phyloP scores from a whole-genome alignment of 495 filamentous ascomycete species.

The Neurospora sp. region DNA sequence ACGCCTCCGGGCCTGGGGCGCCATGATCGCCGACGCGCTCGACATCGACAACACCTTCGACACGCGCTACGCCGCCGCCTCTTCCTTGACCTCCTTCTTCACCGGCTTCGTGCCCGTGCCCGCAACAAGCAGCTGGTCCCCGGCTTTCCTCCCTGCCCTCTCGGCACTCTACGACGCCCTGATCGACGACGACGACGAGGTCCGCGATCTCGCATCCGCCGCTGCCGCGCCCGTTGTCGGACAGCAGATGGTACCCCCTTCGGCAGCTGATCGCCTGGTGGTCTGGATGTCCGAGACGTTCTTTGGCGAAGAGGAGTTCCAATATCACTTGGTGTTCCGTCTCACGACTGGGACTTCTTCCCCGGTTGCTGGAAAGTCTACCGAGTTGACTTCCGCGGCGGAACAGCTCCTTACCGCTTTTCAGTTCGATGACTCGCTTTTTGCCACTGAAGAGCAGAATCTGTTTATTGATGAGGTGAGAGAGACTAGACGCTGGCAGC shows the following conservation, averaged over 20 bases:
- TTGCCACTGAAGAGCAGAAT: conserved; percentile 84
- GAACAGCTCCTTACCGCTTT: conserved; percentile 38
- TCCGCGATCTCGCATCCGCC: conserved; percentile 54
- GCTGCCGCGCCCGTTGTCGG: conserved; percentile 31
- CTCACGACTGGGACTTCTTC: conserved; percentile 15
- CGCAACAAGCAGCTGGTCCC: neutral
- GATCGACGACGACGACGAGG: conserved; percentile 86
- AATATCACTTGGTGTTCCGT: conserved; percentile 20
- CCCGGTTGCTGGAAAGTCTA: neutral
- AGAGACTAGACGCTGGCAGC: conserved; percentile 58
- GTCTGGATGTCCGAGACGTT: conserved; percentile 24
- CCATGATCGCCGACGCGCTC: conserved; percentile 32
- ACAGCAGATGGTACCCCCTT: conserved; percentile 26
- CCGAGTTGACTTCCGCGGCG: conserved; percentile 30
- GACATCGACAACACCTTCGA: conserved; percentile 48
- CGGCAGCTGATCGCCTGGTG: conserved; percentile 28
- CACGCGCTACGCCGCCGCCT: conserved; percentile 48
- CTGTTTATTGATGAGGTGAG: conserved; percentile 70
- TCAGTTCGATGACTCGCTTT: conserved; percentile 61
- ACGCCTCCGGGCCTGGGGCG: conserved; percentile 30
- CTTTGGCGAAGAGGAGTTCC: conserved; percentile 17
- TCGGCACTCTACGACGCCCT: conserved; percentile 46
- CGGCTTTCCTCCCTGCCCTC: conserved; percentile 35
- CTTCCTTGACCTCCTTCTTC: conserved; percentile 27
- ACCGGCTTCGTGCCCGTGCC: neutral